Base-by-base conservation (phyloP, 139 green algal species). In the Pycnococcus provasolii region DNA sequence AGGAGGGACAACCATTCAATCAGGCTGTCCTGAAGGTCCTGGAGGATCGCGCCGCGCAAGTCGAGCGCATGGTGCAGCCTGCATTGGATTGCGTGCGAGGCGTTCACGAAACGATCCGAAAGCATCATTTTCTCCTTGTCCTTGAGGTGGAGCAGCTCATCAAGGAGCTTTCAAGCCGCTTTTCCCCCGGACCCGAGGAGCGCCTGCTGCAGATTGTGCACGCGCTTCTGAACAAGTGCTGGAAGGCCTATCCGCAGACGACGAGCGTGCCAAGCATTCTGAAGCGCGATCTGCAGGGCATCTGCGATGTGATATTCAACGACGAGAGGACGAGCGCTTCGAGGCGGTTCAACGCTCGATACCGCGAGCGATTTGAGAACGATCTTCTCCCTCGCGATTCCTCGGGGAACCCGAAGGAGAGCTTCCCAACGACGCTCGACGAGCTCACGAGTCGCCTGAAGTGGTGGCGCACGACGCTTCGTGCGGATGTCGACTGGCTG, bases 211-310 rank as follows among this genome's bases (percentile, higher is more conserved):
- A 85, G 2, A 90, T 99, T 13, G 85, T 97, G 26, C 81, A 92
- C 60, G 89, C 90, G 7, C 83, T 99, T 71, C 85, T 96, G 75
- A 84, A 92, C 53, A 81, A 90, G 51, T 96, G 87, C 65, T 95
- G 92, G 80, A 92, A 94, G 76, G 74, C 79, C 60, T 73, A 73
- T 11, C 67, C 74, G 9, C 52, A 69, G 3, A 80, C 73, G 43
- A 83, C 68, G 1, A 26, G 26, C 26, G 86, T 98, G 39, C 89
- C 89, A 0, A 45, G 53, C 0, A 73, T 58, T 2, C 80, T 99
- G 3, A 84, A 85, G 42, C 87, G 84, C 62, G 93, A 96, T 84
- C 85, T 97, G 45, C 59, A 62, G 26, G 84, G 81, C 13, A 84
- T 95, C 46, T 93, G 86, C 80, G 77, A 11, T 55, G 50, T 11